Evolutionary conservation across 257 asterid genomes (phyloP).

Genomic region (Ilex asprella): DNA sequence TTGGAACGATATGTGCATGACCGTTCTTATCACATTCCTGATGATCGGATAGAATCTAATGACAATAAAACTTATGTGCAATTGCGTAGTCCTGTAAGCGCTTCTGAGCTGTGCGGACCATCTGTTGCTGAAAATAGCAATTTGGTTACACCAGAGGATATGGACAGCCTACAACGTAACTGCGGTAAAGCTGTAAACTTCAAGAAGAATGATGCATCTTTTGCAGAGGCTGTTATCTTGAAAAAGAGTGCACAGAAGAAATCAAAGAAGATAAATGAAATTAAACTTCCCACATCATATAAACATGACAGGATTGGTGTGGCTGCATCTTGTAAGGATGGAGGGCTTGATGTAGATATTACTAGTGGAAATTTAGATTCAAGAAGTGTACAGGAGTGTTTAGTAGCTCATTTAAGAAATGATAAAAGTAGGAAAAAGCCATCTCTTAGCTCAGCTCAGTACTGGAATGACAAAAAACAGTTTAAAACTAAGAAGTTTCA

Average conservation of each 20-base stretch:
- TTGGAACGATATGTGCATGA: slow-evolving; percentile 5
- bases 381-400: not conserved
- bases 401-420: not conserved
- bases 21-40: slow-evolving; percentile 8
- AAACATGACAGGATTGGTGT: slow-evolving; percentile 14
- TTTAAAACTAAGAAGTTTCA: no score
- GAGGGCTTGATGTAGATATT: slow-evolving; percentile 6
- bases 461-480: not conserved
- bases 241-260: slow-evolving; percentile 46
- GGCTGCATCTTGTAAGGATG: slow-evolving; percentile 8
- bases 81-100: not conserved
- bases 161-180: not conserved
- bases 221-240: slow-evolving; percentile 8
- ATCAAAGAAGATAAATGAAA: slow-evolving; percentile 63
- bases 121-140: not conserved
- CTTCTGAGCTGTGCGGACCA: not conserved
- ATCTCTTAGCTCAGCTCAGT: not conserved
- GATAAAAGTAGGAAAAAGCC: not conserved
- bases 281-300: slow-evolving; percentile 33
- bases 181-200: slow-evolving; percentile 2
- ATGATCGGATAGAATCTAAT: slow-evolving; percentile 4
- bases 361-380: slow-evolving; percentile 3
- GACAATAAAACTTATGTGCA: not conserved
- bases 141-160: not conserved
- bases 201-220: slow-evolving; percentile 4